Base-by-base conservation (phyloP, 148 eudicot species). In the Dianthus caryophyllus region DNA sequence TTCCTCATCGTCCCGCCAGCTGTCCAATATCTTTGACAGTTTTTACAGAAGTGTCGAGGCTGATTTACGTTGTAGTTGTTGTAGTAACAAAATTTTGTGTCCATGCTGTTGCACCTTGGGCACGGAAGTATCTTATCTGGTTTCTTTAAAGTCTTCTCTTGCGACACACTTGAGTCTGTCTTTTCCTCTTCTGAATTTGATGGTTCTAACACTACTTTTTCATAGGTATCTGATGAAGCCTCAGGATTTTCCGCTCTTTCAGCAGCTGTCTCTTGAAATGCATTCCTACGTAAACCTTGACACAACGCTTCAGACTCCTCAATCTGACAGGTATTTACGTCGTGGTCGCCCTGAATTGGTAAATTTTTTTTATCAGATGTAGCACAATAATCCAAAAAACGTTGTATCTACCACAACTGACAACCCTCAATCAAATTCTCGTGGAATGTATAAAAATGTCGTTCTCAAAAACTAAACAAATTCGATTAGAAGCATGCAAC, bases 1-100 rank as follows among this genome's bases (percentile, higher is more conserved):
- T 80, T 88, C 69, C 96, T 80, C 84, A 88, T 88, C 47, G 87
- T 80, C 22, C 96, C 91, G 33, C 96, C 96, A 73, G 96, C 86
- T 9, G 96, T 88, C 96, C 96, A 86, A 76, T 88, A 88, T 72
- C 96, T 77, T 75, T 86, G 90, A 58, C 96, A 88, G 17, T 82
- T 86, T 81, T 79, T 86, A 72, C 96, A 88, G 49, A 84, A 88
- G 64, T 88, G 87, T 1, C 96, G 77, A 12, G 96, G 96, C 61
- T 88, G 96, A 71, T 84, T 86, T 29, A 86, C 81, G 15, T 88
- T 88, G 78, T 88, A 88, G 60, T 88, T 88, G 73, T 88, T 88
- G 79, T 73, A 88, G 73, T 85, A 88, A 77, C 95, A 88, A 67
- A 88, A 85, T 49, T 88, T 88, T 3, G 96, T 88, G 71, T 88